Conservation (phyloP, 352 stramenopile genomes). For the Pythium graminicola region DNA sequence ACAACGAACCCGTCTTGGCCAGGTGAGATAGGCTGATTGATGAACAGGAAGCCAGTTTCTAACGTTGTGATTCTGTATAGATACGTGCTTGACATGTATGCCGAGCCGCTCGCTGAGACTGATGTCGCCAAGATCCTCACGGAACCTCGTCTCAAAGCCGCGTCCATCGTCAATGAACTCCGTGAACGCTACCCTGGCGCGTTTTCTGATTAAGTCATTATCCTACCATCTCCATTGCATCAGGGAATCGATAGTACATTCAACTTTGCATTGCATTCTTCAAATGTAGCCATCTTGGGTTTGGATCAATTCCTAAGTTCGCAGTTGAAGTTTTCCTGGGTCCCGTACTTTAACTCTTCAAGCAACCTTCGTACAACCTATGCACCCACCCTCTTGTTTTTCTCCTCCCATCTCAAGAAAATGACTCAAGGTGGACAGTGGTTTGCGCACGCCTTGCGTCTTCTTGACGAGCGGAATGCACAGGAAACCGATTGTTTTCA, state of each 20-base stretch:
- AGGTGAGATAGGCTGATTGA: conserved; percentile 5
- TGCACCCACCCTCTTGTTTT: not conserved
- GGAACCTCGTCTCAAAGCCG: conserved; percentile 37
- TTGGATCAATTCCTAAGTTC: conserved; percentile 1
- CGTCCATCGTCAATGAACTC: conserved; percentile 36
- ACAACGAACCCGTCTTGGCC: conserved; percentile 34
- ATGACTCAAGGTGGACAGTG: too few relatives aligned
- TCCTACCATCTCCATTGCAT: too few relatives aligned
- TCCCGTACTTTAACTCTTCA: not conserved
- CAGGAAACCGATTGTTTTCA: conserved; percentile 51
- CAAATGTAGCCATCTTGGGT: conserved; percentile 6
- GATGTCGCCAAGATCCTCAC: conserved; percentile 31
- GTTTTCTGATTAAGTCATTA: not conserved
- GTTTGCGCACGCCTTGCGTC: conserved; percentile 36
- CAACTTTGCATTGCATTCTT: too few relatives aligned
- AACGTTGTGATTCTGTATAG: conserved; percentile 3
- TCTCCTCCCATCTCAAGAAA: not conserved
- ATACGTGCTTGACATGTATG: conserved; percentile 45
- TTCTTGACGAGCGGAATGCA: conserved; percentile 58
- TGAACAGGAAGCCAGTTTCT: too few relatives aligned
- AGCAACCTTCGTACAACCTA: conserved; percentile 9
- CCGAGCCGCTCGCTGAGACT: conserved; percentile 31
- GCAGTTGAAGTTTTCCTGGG: conserved; percentile 7
- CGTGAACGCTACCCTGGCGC: conserved; percentile 22
- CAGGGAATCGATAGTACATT: too few relatives aligned